A percentile compares a stretch with the other conserved stretches of the same genome.
Conservation (phyloP, 2,329 filamentous ascomycete species). For the Xylaria sp. region DNA sequence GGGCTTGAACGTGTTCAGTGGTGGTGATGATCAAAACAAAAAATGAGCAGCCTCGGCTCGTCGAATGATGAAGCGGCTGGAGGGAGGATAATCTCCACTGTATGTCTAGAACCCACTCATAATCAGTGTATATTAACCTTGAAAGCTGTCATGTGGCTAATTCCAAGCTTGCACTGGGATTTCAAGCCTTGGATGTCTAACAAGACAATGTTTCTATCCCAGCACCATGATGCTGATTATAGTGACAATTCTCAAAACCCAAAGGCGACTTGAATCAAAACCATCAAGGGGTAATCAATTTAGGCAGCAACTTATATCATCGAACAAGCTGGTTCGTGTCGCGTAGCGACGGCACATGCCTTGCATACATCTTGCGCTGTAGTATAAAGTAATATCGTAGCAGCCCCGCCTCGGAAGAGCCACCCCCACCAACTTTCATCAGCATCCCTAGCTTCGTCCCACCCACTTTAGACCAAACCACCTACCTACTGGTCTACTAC, state of each 20-base stretch:
- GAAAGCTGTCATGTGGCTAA: constrained; percentile 14
- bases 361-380: no score
- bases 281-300: no score
- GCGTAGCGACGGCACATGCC: no score
- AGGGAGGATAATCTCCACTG: constrained; percentile 52
- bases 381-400: no score
- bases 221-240: neutral
- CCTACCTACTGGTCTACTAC: neutral
- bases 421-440: constrained; percentile 26
- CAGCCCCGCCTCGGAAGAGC: constrained; percentile 23
- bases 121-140: constrained; percentile 47
- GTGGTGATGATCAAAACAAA: constrained; percentile 57
- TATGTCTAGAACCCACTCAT: constrained; percentile 49
- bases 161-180: neutral
- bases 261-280: no score
- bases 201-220: neutral
- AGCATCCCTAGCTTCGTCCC: constrained; percentile 18
- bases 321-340: no score
- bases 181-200: neutral
- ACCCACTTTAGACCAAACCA: neutral
- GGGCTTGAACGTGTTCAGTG: constrained; percentile 83
- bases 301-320: no score
- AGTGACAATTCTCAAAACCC: no score
- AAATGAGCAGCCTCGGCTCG: constrained; percentile 52
- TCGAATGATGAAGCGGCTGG: constrained; percentile 27